Evolutionary conservation across 345 rosid species (phyloP).

Genomic region (Litchi chinensis): DNA sequence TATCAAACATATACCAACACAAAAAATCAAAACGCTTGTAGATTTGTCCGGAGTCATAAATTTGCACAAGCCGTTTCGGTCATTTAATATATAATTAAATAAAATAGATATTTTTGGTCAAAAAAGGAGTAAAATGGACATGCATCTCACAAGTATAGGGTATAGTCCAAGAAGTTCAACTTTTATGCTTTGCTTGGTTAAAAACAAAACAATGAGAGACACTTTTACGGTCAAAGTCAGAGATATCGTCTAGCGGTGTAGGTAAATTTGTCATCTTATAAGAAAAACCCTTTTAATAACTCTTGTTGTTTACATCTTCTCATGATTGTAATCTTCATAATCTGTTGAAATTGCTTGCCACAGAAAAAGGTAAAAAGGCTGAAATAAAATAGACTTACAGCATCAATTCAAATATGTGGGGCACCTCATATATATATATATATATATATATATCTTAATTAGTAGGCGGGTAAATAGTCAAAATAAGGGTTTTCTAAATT

Average conservation of each 20-base stretch:
- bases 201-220: background rate
- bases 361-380: background rate
- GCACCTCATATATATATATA: no score
- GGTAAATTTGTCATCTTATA: background rate
- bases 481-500: no score
- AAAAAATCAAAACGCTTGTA: background rate
- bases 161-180: background rate
- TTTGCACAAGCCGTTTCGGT: background rate
- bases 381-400: no score
- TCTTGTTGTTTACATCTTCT: conserved; percentile 12
- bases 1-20: background rate
- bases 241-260: conserved; percentile 24
- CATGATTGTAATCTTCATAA: conserved; percentile 6
- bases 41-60: background rate
- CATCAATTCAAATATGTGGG: no score
- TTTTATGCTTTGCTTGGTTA: background rate
- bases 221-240: conserved; percentile 37
- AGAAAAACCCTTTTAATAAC: background rate
- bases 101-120: conserved; percentile 15
- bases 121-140: conserved; percentile 13
- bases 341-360: background rate
- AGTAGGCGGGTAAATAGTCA: no score
- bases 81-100: background rate
- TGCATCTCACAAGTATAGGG: background rate
- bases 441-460: no score